These are phyloP conservation scores for Brassica juncea DNA, from an alignment of 345 rosid genomes.

Conservation along the genomic window DNA sequence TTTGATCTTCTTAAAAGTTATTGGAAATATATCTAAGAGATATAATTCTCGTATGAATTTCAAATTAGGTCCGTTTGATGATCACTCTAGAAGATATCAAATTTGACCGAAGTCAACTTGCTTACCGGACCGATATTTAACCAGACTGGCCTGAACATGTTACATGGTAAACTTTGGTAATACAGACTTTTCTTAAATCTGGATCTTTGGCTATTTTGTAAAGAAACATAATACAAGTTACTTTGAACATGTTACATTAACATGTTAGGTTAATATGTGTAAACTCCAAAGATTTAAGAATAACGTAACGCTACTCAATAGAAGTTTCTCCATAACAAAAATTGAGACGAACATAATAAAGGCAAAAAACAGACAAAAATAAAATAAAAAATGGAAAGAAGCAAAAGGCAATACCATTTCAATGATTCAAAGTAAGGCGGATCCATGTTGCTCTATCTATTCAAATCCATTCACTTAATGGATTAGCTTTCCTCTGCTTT, in stretches of 20 bases:
- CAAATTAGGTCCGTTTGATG: background rate
- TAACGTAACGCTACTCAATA: background rate
- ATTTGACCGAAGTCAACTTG: no score
- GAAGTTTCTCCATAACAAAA: background rate
- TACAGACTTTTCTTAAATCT: no score
- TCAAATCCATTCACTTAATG: slow-evolving; percentile 23
- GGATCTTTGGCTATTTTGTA: background rate
- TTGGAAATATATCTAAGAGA: background rate
- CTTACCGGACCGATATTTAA: no score
- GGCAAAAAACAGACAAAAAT: background rate
- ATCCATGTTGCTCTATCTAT: slow-evolving; percentile 21
- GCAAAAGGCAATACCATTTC: slow-evolving; percentile 12
- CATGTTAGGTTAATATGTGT: slow-evolving; percentile 1
- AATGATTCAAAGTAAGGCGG: slow-evolving; percentile 17
- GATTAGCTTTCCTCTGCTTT: slow-evolving; percentile 25
- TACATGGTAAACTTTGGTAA: no score
- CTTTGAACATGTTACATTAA: background rate
- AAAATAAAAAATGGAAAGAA: slow-evolving; percentile 2
- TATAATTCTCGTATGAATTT: background rate
- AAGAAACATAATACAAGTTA: background rate
- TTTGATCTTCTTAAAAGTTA: background rate
- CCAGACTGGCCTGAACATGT: no score
- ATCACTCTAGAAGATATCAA: no score
- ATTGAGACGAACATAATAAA: background rate
- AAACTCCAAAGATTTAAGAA: background rate